A percentile compares a stretch with the other conserved stretches of the same genome.
Conservation (phyloP, 2,329 filamentous ascomycete genomes). For the Neofusicoccum parvum region DNA sequence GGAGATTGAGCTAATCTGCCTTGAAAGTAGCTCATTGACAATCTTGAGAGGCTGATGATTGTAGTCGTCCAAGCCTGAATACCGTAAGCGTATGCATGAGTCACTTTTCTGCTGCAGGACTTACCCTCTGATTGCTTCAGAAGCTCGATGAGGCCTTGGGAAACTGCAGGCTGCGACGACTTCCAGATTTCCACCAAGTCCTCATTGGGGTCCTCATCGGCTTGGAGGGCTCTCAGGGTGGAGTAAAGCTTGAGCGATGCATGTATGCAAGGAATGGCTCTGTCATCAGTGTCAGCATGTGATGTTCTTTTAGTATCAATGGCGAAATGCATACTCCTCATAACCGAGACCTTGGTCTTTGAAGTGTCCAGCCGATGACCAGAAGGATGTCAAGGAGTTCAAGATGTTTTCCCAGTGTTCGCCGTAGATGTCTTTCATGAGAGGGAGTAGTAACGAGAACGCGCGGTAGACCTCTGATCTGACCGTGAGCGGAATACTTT, state of each 20-base stretch:
- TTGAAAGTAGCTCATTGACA: constrained; percentile 72
- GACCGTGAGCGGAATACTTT: constrained; percentile 53
- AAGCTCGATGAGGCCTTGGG: constrained; percentile 62
- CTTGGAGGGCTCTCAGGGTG: constrained; percentile 60
- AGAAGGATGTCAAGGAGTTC: constrained; percentile 38
- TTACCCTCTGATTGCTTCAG: constrained; percentile 57
- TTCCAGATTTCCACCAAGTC: constrained; percentile 77
- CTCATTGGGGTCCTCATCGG: constrained; percentile 72
- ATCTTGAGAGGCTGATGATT: constrained; percentile 70
- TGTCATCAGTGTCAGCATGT: constrained; percentile 15
- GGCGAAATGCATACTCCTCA: not conserved
- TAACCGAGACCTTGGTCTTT: constrained; percentile 7
- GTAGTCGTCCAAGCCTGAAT: constrained; percentile 51
- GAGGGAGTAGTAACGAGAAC: constrained; percentile 64
- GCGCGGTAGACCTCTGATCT: constrained; percentile 59
- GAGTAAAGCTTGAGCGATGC: constrained; percentile 72
- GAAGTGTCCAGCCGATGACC: constrained; percentile 27
- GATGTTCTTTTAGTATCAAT: not conserved
- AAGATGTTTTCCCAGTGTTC: constrained; percentile 72
- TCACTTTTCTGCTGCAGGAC: not conserved
- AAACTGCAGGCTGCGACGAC: constrained; percentile 59
- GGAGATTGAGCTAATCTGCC: constrained; percentile 67
- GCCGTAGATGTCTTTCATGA: constrained; percentile 81
- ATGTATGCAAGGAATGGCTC: constrained; percentile 61
- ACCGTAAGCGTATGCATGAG: not conserved